Evolutionary conservation across 306 rosid species (phyloP).

Genomic region (Prunus dulcis): DNA sequence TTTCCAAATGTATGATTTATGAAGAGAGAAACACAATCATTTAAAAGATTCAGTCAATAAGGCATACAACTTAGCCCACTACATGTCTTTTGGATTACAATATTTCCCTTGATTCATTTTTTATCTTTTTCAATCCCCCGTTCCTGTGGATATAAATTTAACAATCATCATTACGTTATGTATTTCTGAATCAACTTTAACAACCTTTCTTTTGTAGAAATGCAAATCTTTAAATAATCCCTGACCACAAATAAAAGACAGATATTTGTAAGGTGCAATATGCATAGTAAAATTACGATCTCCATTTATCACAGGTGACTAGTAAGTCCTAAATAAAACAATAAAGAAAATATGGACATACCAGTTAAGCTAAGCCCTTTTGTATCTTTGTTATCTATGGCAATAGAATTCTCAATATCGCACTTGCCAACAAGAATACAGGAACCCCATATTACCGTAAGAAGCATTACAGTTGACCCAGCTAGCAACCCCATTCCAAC

Average conservation of each 20-base stretch:
- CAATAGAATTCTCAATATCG: slow-evolving; percentile 36
- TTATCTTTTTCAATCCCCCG: background rate
- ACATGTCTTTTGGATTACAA: background rate
- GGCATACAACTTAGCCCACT: background rate
- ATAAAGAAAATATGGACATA: slow-evolving; percentile 6
- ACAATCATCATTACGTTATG: background rate
- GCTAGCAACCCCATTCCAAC: slow-evolving; percentile 76
- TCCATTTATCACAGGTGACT: background rate
- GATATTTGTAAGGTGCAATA: background rate
- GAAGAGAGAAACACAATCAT: background rate
- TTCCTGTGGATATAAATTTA: background rate
- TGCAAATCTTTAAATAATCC: background rate
- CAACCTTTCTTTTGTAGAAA: background rate
- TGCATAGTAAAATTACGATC: background rate
- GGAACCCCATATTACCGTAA: slow-evolving; percentile 62
- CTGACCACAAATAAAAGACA: background rate
- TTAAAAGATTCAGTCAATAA: background rate
- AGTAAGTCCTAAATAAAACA: background rate
- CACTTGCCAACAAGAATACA: slow-evolving; percentile 64
- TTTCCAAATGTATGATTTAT: background rate
- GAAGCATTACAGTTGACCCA: slow-evolving; percentile 78
- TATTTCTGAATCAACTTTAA: background rate
- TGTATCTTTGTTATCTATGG: slow-evolving; percentile 34
- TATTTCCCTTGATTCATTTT: background rate
- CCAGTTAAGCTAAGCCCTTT: slow-evolving; percentile 46